phyloP scores from a whole-genome alignment of 1,284 basidiomycete species.

The Tilletia indica region DNA sequence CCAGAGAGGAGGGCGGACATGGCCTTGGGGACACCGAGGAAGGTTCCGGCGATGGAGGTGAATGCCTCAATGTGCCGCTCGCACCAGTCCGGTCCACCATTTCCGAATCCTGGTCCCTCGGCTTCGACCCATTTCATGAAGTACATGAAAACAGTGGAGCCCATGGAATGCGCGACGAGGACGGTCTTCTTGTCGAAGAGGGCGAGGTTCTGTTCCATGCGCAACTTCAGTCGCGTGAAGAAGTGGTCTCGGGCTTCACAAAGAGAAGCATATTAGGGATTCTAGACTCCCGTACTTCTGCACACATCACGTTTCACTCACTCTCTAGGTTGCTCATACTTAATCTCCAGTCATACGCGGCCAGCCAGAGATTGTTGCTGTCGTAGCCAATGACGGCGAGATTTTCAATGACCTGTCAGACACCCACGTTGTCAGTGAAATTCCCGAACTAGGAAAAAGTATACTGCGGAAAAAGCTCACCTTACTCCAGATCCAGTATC shows the following conservation, averaged over 20 bases:
- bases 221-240: slow-evolving; percentile 80
- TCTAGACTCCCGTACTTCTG: too few species aligned
- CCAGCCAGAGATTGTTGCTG: slow-evolving; percentile 49
- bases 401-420: slow-evolving; percentile 80
- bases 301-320: not conserved
- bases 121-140: slow-evolving; percentile 89
- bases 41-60: slow-evolving; percentile 75
- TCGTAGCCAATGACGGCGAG: slow-evolving; percentile 64
- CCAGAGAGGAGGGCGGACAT: slow-evolving; percentile 93
- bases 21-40: slow-evolving; percentile 77
- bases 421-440: not conserved
- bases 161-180: slow-evolving; percentile 71
- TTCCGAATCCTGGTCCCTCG: slow-evolving; percentile 67
- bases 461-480: slow-evolving; percentile 1
- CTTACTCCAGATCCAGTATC: slow-evolving; percentile 87
- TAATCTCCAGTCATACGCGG: slow-evolving; percentile 63
- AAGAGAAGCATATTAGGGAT: too few species aligned
- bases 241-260: slow-evolving; percentile 76
- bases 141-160: slow-evolving; percentile 51
- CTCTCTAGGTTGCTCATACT: slow-evolving; percentile 81
- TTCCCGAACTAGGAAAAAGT: not conserved
- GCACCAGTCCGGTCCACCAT: slow-evolving; percentile 85
- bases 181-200: slow-evolving; percentile 79
- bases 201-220: slow-evolving; percentile 76
- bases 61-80: slow-evolving; percentile 65